These are phyloP conservation scores for Xylariaceae sp. DNA, from an alignment of 2,329 filamentous ascomycete genomes.

Conservation along the genomic window DNA sequence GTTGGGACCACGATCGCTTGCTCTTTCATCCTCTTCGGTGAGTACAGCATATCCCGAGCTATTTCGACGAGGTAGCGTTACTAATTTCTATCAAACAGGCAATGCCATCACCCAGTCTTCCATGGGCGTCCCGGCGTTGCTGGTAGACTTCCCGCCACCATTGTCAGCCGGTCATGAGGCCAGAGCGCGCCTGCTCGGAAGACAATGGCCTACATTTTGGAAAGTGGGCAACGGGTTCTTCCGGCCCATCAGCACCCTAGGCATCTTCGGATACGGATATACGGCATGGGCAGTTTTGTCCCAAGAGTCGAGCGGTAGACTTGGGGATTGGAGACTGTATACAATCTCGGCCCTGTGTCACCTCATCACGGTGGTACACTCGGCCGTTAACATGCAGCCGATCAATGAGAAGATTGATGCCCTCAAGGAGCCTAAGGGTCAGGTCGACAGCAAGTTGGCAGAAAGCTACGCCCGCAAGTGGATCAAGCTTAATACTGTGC, in stretches of 20 bases:
- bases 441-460: slow-evolving; percentile 37
- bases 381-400: slow-evolving; percentile 58
- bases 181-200: slow-evolving; percentile 52
- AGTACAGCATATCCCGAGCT: slow-evolving; percentile 15
- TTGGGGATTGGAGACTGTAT: slow-evolving; percentile 54
- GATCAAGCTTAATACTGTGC: slow-evolving; percentile 45
- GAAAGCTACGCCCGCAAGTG: slow-evolving; percentile 45
- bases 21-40: slow-evolving; percentile 57
- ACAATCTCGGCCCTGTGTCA: slow-evolving; percentile 52
- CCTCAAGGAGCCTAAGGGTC: slow-evolving; percentile 38
- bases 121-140: slow-evolving; percentile 57
- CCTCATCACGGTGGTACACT: slow-evolving; percentile 55
- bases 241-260: slow-evolving; percentile 56
- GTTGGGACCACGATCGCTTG: slow-evolving; percentile 54
- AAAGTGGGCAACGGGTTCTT: slow-evolving; percentile 58
- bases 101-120: slow-evolving; percentile 60
- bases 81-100: slow-evolving; percentile 41
- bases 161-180: slow-evolving; percentile 48
- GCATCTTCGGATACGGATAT: slow-evolving; percentile 55
- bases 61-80: neutral
- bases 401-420: slow-evolving; percentile 55
- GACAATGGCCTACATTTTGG: slow-evolving; percentile 59
- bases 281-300: slow-evolving; percentile 45
- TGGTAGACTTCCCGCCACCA: slow-evolving; percentile 53
- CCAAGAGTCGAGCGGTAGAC: slow-evolving; percentile 21